Evolutionary conservation across 345 rosid species (phyloP), one percentile per base, ranked within the genome.

Genomic region (Carallia pectinifolia): DNA sequence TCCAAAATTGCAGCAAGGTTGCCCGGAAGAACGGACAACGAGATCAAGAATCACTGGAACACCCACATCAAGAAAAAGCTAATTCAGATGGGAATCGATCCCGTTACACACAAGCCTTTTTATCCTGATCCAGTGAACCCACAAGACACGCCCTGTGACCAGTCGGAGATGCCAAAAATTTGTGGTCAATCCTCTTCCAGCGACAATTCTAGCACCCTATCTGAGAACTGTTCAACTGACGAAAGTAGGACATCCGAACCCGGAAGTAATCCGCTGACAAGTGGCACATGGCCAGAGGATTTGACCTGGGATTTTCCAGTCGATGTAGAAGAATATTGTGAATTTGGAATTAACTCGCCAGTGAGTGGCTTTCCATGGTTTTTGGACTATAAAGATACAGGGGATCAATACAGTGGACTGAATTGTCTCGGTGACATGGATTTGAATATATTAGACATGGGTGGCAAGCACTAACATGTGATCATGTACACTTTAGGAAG

Each of bases 1-100:
- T 90, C 97, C 38, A 89, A 87, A 70, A 91, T 89, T 64, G 97
- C 97, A 12, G 85, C 87, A 64, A 85, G 76, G 64, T 75, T 91
- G 62, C 95, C 91, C 0, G 92, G 95, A 77, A 86, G 97, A 81
- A 91, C 97, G 4, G 97, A 91, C 68, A 91, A 91, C 61, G 97
- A 91, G 73, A 89, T 91, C 8, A 91, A 89, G 72, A 89, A 89
- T 58, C 84, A 87, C 31, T 91, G 97, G 97, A 91, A 89, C 61
- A 91, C 97, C 19, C 93, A 86, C 75, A 86, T 91, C 44, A 91
- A 91, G 87, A 89, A 89, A 74, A 89, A 85, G 83, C 88, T 91
- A 0, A 73, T 83, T 61, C 86, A 84, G 76, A 89, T 84, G 91
- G 95, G 95, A 2, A 86, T 91, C 33, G 95, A 91, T 74, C 95